Base-by-base conservation (phyloP, 495 filamentous ascomycete species). In the Thermothielavioides terrestris region DNA sequence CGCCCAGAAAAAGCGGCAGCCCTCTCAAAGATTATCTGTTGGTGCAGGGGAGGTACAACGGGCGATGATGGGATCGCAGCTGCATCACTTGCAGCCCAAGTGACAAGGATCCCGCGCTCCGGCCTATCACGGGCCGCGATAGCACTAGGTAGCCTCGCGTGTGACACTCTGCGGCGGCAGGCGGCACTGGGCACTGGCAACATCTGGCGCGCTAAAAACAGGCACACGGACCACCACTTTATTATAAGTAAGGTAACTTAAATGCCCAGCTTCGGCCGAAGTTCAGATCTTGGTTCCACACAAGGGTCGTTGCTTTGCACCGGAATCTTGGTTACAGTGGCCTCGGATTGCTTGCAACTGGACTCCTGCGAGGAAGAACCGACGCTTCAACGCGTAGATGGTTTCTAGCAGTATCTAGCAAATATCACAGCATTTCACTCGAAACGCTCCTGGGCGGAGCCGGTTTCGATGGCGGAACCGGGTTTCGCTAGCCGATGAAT, bases 141-240 rank as follows among this genome's bases (percentile, higher is more conserved):
- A 35, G 28, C 12, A 15, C 12, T 18, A n/a, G n/a, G n/a, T n/a
- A 22, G 35, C 43, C n/a, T 35, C 42, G 9, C 42, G 28, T 34
- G 18, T 27, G 42, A 34, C 35, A 40, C 21, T n/a, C 10, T 20
- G 14, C 23, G n/a, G 17, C 26, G 26, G 28, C 26, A 21, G 22
- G 15, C 10, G n/a, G 17, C 22, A 17, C 23, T 42, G 22, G 21
- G 23, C 22, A 22, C n/a, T n/a, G n/a, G n/a, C n/a, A 23, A 26
- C 18, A 21, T n/a, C 39, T 27, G 23, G 12, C 23, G 25, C 40
- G 40, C 40, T 42, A 42, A 35, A 26, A 39, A 7, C 38, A 15
- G 21, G 12, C 42, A 45, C 42, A 45, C 42, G 18, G 42, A 34
- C 42, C 42, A 45, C 10, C 42, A 45, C 42, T 34, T 45, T 12